phyloP scores from a whole-genome alignment of 148 eudicot species.

The Chenopodium quinoa region DNA sequence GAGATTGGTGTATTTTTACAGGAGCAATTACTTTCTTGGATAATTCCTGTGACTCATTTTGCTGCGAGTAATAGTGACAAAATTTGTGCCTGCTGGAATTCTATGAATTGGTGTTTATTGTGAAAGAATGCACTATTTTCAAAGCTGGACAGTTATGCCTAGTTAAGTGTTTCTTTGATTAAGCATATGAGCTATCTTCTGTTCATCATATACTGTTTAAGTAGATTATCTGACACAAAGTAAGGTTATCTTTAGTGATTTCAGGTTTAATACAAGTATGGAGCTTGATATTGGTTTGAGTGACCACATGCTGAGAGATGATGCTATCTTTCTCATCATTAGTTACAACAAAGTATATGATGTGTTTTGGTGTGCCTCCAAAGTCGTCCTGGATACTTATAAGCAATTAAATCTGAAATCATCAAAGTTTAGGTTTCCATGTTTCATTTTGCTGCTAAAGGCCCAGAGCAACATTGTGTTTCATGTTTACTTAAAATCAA shows the following conservation, averaged over 20 bases:
- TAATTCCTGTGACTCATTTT: background rate
- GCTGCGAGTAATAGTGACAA: background rate
- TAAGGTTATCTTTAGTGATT: background rate
- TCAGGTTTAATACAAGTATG: background rate
- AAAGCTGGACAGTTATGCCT: background rate
- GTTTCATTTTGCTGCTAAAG: background rate
- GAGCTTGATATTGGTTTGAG: background rate
- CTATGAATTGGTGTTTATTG: background rate
- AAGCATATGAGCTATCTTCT: background rate
- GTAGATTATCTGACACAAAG: background rate
- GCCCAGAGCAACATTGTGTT: background rate
- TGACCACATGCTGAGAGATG: background rate
- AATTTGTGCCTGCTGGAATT: background rate
- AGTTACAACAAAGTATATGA: background rate
- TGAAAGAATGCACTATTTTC: background rate
- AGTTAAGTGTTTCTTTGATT: slow-evolving; percentile 11
- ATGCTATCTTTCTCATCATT: background rate
- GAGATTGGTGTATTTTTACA: background rate
- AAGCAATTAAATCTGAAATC: background rate
- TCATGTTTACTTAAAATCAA: background rate
- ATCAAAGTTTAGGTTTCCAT: background rate
- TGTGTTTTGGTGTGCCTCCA: background rate
- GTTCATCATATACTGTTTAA: background rate
- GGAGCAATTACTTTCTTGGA: background rate
- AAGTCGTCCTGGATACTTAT: background rate